Percentiles rank a stretch among this genome's conserved stretches.
Evolutionary conservation across 768 basidiomycete genomes (phyloP).

Genomic region (Leccinum uliginosum): DNA sequence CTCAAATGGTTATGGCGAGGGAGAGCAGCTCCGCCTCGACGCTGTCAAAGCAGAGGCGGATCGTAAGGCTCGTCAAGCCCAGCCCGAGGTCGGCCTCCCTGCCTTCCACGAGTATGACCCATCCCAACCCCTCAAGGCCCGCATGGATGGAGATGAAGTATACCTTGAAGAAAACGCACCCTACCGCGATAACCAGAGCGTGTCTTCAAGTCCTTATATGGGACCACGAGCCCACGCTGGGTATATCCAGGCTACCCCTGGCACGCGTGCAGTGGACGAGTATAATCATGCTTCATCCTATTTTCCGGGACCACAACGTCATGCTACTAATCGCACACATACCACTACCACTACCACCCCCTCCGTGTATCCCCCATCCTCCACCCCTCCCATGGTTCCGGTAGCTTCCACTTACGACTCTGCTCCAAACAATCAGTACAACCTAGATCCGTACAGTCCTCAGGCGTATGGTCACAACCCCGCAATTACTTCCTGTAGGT

Average conservation of each 20-base stretch:
- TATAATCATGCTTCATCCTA: slow-evolving; percentile 55
- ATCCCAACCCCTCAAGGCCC: slow-evolving; percentile 59
- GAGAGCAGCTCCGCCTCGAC: slow-evolving; percentile 70
- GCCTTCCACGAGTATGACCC: slow-evolving; percentile 65
- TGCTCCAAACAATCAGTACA: slow-evolving; percentile 18
- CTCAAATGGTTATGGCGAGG: slow-evolving; percentile 35
- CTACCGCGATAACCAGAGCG: slow-evolving; percentile 30
- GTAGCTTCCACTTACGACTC: slow-evolving; percentile 17
- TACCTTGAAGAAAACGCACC: slow-evolving; percentile 48
- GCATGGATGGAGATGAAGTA: slow-evolving; percentile 52
- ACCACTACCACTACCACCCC: slow-evolving; percentile 39
- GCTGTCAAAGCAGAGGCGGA: slow-evolving; percentile 86
- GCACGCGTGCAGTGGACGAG: slow-evolving; percentile 70
- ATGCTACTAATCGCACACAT: slow-evolving; percentile 37
- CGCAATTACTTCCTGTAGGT: slow-evolving; percentile 54
- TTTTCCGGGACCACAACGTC: slow-evolving; percentile 40
- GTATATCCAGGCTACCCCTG: slow-evolving; percentile 60
- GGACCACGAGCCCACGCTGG: slow-evolving; percentile 41
- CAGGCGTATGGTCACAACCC: slow-evolving; percentile 50
- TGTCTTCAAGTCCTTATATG: slow-evolving; percentile 17
- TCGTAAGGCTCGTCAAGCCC: slow-evolving; percentile 64
- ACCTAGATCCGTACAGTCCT: slow-evolving; percentile 26
- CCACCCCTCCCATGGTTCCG: slow-evolving; percentile 10
- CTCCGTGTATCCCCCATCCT: slow-evolving; percentile 32
- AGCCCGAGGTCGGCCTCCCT: slow-evolving; percentile 64